Evolutionary conservation across 345 rosid species (phyloP), one percentile per base, ranked within the genome.

Genomic region (Syzygium grande): DNA sequence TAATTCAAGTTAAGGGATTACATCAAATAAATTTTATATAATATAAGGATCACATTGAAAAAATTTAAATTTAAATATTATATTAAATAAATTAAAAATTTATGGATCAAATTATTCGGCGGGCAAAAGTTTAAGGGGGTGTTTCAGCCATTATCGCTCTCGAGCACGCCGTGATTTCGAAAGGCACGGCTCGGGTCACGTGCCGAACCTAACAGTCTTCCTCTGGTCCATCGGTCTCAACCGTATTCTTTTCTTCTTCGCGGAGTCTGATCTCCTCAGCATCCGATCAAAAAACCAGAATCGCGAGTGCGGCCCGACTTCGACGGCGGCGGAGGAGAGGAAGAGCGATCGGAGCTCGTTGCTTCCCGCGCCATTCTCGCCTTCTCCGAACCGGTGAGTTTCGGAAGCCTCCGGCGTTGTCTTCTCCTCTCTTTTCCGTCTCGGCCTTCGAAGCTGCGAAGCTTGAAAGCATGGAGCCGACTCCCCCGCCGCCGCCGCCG

Each of bases 191-290:
- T 38, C 52, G 49, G 41, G 55, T 65, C 87, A 86, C 87, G 84
- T 86, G 87, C 55, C 84, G 78, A 86, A 86, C 83, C 87, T 86
- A 86, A 63, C 87, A 63, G 83, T 86, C 84, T 43, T 16, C n/a
- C 68, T 52, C 49, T 34, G 51, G 61, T 56, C 84, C 84, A 15
- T 38, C 79, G 51, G 88, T 41, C n/a, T 27, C 68, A 17, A 51
- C 85, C 2, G 34, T 46, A 29, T 25, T 52, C 84, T 53, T 19
- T 53, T 4, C 63, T 13, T 52, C 59, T 73, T 11, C 49, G 3
- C 49, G 2, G 49, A 38, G 83, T 73, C 83, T 73, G 43, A 17
- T 65, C 41, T 14, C 77, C 41, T 14, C 77, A 29, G 14, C 77
- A 16, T 9, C 22, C 30, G 46, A 34, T 73, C 49, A 21, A 1